phyloP scores from a whole-genome alignment of 306 rosid species.

The Rubus idaeus region DNA sequence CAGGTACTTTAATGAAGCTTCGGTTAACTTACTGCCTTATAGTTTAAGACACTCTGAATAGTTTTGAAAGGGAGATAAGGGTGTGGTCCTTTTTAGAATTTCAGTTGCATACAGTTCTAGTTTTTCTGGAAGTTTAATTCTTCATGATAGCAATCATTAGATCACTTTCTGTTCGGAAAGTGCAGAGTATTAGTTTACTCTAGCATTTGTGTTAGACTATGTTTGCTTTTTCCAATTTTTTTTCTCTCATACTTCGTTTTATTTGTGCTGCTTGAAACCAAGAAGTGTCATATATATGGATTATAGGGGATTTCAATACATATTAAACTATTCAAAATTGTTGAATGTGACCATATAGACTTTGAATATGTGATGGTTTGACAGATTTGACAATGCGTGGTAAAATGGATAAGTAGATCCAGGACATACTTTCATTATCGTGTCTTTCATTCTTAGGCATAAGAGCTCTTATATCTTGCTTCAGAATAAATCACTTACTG shows the following conservation, averaged over 20 bases:
- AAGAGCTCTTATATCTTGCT: background rate
- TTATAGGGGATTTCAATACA: background rate
- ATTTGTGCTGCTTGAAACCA: background rate
- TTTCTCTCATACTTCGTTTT: background rate
- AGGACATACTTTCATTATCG: background rate
- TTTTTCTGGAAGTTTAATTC: background rate
- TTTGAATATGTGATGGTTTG: background rate
- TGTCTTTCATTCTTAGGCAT: background rate
- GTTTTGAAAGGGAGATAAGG: background rate
- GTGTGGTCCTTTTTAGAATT: background rate
- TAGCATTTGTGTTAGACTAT: background rate
- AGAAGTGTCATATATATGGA: background rate
- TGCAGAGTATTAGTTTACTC: background rate
- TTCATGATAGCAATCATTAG: background rate
- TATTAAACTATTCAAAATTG: background rate
- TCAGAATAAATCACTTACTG: background rate
- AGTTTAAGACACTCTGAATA: background rate
- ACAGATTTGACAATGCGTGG: no score
- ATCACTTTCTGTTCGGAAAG: slow-evolving; percentile 5
- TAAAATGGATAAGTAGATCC: background rate
- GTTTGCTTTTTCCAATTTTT: background rate
- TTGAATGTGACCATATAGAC: background rate
- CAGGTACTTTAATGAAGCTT: slow-evolving; percentile 39
- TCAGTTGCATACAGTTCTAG: background rate
- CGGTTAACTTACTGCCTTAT: background rate